Evolutionary conservation across 257 asterid species (phyloP).

Genomic region (Gynochthodes officinalis): DNA sequence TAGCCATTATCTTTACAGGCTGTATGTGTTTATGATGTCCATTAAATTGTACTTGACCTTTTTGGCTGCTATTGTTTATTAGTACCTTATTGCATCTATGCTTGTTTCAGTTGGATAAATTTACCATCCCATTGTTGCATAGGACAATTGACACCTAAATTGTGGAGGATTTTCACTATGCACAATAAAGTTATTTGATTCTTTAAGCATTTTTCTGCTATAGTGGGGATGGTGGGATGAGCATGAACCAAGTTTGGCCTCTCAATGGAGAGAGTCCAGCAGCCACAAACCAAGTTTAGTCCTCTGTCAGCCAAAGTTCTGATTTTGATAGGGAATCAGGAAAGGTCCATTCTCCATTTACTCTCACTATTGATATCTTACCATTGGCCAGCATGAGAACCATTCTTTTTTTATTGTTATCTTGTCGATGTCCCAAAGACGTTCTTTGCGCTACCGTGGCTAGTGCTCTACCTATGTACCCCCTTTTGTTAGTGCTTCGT

Average conservation of each 20-base stretch:
- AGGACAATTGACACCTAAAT: too few relatives aligned
- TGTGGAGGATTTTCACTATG: conserved; percentile 1
- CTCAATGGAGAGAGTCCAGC: too few relatives aligned
- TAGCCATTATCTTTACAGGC: neutral
- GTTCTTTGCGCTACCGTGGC: neutral
- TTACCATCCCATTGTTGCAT: too few relatives aligned
- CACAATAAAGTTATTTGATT: neutral
- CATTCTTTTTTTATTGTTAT: neutral
- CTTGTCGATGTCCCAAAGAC: neutral
- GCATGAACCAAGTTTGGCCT: neutral
- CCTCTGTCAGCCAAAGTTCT: too few relatives aligned
- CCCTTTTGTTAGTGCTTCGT: conserved; percentile 9
- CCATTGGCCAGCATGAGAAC: neutral
- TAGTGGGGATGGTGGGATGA: neutral
- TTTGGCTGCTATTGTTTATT: too few relatives aligned
- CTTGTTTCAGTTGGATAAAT: neutral
- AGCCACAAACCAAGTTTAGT: too few relatives aligned
- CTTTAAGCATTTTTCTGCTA: neutral
- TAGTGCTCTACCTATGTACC: neutral
- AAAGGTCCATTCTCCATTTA: too few relatives aligned
- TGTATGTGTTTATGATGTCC: neutral
- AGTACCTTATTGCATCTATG: neutral
- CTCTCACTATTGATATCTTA: too few relatives aligned
- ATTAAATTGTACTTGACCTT: neutral
- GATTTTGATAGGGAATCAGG: too few relatives aligned